Conservation (phyloP, 495 filamentous ascomycete genomes). For the Xylaria longipes region DNA sequence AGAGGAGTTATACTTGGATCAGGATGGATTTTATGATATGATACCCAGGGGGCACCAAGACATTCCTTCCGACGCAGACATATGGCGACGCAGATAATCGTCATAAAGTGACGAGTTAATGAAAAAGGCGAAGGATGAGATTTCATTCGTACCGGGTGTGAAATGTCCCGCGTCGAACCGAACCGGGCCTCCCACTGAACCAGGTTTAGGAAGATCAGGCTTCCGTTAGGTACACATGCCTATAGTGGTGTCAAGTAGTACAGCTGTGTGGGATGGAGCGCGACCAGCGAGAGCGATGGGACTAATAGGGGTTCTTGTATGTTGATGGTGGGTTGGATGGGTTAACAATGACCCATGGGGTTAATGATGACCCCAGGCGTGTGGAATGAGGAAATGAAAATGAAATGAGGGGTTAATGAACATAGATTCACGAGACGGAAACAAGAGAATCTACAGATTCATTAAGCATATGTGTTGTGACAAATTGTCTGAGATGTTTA, state of each 20-base stretch:
- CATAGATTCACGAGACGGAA: neutral
- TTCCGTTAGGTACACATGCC: constrained; percentile 23
- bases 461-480: neutral
- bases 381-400: neutral
- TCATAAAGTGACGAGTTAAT: neutral
- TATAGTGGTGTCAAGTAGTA: constrained; percentile 9
- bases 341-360: neutral
- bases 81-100: neutral
- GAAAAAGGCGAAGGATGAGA: neutral
- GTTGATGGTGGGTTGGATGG: neutral
- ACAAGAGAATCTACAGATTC: neutral
- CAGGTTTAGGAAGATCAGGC: constrained; percentile 9
- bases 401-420: neutral
- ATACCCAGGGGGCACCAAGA: constrained; percentile 19
- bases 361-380: neutral
- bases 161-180: neutral
- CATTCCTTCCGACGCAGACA: constrained; percentile 17
- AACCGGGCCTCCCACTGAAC: neutral
- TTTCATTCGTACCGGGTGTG: neutral
- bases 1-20: constrained; percentile 13
- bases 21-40: constrained; percentile 10
- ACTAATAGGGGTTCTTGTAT: constrained; percentile 9
- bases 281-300: neutral
- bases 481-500: neutral
- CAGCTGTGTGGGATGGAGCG: neutral